Conservation (phyloP, 805 yeast genomes). For the Saccharomyces mikatae region DNA sequence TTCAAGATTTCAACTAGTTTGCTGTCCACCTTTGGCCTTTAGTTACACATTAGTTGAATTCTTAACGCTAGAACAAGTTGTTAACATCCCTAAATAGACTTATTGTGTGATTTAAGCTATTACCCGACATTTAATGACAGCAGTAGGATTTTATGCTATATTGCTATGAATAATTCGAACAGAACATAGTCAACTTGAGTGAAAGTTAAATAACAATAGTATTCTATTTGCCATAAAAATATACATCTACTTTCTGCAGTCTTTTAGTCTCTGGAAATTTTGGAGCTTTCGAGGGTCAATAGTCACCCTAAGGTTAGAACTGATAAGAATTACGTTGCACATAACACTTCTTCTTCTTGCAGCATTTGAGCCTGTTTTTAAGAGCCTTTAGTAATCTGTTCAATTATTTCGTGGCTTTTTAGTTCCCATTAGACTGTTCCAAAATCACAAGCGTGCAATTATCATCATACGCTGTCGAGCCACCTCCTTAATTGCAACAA, state of each 20-base stretch:
- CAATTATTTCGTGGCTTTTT: neutral
- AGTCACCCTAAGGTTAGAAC: neutral
- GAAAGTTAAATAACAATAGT: neutral
- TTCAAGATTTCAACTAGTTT: neutral
- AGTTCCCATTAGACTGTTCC: neutral
- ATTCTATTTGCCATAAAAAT: neutral
- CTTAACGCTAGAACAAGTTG: neutral
- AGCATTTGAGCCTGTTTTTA: constrained; percentile 3
- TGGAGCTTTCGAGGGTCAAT: neutral
- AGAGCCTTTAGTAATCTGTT: neutral
- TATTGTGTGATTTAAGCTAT: neutral
- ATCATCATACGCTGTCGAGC: neutral
- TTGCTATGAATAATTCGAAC: neutral
- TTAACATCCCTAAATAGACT: neutral
- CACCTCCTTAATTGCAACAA: neutral
- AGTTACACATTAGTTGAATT: neutral
- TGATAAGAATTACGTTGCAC: constrained; percentile 4
- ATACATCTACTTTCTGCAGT: neutral
- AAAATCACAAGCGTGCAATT: neutral
- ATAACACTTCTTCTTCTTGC: constrained; percentile 6
- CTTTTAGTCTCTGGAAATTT: neutral
- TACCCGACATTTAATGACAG: neutral
- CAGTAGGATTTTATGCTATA: neutral
- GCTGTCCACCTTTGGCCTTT: neutral
- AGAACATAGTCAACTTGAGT: neutral